Evolutionary conservation across 2,329 filamentous ascomycete species (phyloP).

Genomic region (Cladosporium phlei): DNA sequence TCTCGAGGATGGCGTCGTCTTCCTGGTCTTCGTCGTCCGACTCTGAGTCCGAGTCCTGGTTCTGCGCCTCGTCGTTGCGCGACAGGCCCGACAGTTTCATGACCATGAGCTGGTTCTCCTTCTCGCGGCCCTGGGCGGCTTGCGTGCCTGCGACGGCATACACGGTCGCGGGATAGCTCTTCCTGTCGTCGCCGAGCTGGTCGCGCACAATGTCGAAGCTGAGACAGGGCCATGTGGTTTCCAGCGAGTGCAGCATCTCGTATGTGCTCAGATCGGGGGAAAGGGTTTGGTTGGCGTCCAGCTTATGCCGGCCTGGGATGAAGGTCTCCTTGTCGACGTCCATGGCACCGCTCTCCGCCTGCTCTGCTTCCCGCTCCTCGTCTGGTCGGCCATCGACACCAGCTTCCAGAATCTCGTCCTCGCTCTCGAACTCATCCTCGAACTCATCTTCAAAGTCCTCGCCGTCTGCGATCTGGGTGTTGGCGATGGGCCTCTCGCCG

Average conservation of each 20-base stretch:
- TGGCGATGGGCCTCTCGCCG: conserved; percentile 53
- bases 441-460: conserved; percentile 93
- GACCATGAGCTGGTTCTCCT: conserved; percentile 90
- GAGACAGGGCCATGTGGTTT: conserved; percentile 92
- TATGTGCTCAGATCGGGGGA: conserved; percentile 91
- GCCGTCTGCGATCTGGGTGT: conserved; percentile 48
- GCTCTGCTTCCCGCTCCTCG: conserved; percentile 85
- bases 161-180: conserved; percentile 89
- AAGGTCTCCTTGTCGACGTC: conserved; percentile 92
- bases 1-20: conserved; percentile 86
- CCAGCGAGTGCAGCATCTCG: conserved; percentile 93
- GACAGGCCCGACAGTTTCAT: conserved; percentile 93
- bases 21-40: conserved; percentile 68
- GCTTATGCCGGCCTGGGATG: conserved; percentile 88
- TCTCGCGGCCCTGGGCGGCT: conserved; percentile 67
- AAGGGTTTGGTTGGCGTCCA: conserved; percentile 85
- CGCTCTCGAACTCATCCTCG: conserved; percentile 84
- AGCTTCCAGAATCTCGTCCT: conserved; percentile 85
- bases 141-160: conserved; percentile 95
- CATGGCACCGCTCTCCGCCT: conserved; percentile 74
- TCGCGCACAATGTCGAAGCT: conserved; percentile 92
- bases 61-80: conserved; percentile 71
- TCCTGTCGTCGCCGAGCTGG: conserved; percentile 79
- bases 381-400: conserved; percentile 91
- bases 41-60: conserved; percentile 64